Base-by-base conservation (phyloP, 2,329 filamentous ascomycete species). In the Ascochyta lentis region DNA sequence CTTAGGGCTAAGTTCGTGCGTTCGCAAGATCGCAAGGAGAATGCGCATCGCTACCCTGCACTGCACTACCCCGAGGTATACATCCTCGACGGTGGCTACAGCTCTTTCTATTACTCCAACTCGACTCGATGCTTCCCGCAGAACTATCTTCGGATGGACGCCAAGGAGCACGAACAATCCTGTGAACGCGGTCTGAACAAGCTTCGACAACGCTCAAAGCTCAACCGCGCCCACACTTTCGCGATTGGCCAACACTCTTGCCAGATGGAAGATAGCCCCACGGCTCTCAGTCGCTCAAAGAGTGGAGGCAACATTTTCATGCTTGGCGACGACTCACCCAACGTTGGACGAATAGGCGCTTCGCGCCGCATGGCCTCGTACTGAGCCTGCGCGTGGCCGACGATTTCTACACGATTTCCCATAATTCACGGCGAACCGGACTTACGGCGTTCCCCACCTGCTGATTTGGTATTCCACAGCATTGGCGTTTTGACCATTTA, bases 1-100 rank as follows among this genome's bases (percentile, higher is more conserved):
- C 3, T n/a, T 16, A 83, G 81, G 80, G 95, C 95, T 45, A 92
- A 95, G 68, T 92, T 92, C 76, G 87, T 99, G 59, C 93, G 95
- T 64, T 89, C 92, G 58, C 88, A 91, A 72, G 95, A 99, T 77
- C 91, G 95, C 56, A 86, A 87, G 34, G 83, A 87, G 71, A 99
- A 99, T 76, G 86, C 87, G 49, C 91, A 95, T 75, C 84, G 85
- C 63, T 99, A 98, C 72, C 95, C 95, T 16, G 85, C 83, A 56
- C 86, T 99, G 58, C 92, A 89, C n/a, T 99, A 96, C 71, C 95
- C 95, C 2, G 95, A 99, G 75, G 88, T 98, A 63, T 99, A 99
- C 77, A 96, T 99, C 67, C 83, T 99, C 37, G 92, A 98, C 64
- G 95, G 95, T 58, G 95, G 95, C 39, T 99, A 99, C 80, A 96